A percentile compares a stretch with the other conserved stretches of the same genome.
phyloP scores from a whole-genome alignment of 805 yeast species.

The Candida piceae region DNA sequence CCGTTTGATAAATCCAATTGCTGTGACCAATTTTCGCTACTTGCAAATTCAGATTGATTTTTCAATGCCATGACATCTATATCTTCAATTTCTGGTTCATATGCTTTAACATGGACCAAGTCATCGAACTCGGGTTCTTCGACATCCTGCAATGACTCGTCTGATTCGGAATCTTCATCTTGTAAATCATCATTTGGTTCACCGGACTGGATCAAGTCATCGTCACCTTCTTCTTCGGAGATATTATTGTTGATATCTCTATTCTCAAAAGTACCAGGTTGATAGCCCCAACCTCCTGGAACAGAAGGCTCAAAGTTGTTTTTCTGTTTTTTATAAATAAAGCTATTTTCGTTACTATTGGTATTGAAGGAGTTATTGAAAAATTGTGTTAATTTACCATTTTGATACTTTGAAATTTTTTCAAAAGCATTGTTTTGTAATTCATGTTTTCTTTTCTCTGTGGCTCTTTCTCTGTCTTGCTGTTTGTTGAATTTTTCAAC shows the following conservation, averaged over 20 bases:
- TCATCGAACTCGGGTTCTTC: slow-evolving; percentile 24
- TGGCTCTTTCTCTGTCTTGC: slow-evolving; percentile 16
- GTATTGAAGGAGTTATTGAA: slow-evolving; percentile 1
- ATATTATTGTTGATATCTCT: neutral
- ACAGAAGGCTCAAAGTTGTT: slow-evolving; percentile 10
- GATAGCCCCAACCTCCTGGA: slow-evolving; percentile 31
- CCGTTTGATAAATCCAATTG: slow-evolving; percentile 54
- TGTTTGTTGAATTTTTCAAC: slow-evolving; percentile 27
- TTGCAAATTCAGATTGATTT: slow-evolving; percentile 40
- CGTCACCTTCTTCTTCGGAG: slow-evolving; percentile 6
- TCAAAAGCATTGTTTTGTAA: slow-evolving; percentile 18
- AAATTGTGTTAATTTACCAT: slow-evolving; percentile 3
- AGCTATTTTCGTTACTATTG: slow-evolving; percentile 21
- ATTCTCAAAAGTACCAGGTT: slow-evolving; percentile 2
- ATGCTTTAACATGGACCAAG: slow-evolving; percentile 56
- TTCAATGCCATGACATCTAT: slow-evolving; percentile 39
- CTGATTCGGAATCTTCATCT: slow-evolving; percentile 2
- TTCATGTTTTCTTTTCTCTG: slow-evolving; percentile 16
- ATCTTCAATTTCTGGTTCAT: slow-evolving; percentile 58
- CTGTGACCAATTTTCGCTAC: slow-evolving; percentile 57
- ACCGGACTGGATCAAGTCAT: slow-evolving; percentile 4
- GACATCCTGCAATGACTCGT: neutral
- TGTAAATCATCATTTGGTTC: too few relatives aligned
- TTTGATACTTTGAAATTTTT: slow-evolving; percentile 15
- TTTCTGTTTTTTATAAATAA: slow-evolving; percentile 29